Evolutionary conservation across 2,329 filamentous ascomycete species (phyloP).

Genomic region (Cercospora sp.): DNA sequence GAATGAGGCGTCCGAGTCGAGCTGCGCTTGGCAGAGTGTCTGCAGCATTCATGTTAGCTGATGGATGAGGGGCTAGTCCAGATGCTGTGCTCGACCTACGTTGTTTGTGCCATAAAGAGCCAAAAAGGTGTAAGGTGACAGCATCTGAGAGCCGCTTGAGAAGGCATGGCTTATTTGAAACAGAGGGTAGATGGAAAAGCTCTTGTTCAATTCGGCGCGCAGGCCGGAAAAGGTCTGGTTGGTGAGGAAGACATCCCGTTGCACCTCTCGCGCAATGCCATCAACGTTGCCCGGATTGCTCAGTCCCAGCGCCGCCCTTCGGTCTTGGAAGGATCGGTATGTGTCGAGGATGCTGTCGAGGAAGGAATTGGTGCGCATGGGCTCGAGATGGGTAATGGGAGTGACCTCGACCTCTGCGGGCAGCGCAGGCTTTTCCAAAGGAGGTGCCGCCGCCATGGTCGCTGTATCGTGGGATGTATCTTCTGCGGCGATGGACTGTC

Average conservation of each 20-base stretch:
- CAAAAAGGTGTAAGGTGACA: slow-evolving; percentile 93
- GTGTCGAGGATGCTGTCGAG: slow-evolving; percentile 56
- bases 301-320: slow-evolving; percentile 83
- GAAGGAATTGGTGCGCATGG: slow-evolving; percentile 32
- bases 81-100: slow-evolving; percentile 53
- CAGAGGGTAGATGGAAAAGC: slow-evolving; percentile 87
- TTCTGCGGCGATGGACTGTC: not conserved
- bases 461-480: not conserved
- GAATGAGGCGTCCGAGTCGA: slow-evolving; percentile 89
- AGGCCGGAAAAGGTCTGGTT: slow-evolving; percentile 97
- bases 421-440: slow-evolving; percentile 33
- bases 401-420: slow-evolving; percentile 28
- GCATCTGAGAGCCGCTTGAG: slow-evolving; percentile 82
- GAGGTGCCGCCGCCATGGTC: slow-evolving; percentile 22
- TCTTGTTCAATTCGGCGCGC: slow-evolving; percentile 93
- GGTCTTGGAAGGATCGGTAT: slow-evolving; percentile 77
- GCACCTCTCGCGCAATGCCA: slow-evolving; percentile 83
- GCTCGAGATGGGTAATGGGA: slow-evolving; percentile 26
- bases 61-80: not conserved
- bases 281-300: slow-evolving; percentile 92
- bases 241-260: slow-evolving; percentile 93
- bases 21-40: slow-evolving; percentile 92
- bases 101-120: slow-evolving; percentile 90
- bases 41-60: slow-evolving; percentile 43
- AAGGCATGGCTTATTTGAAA: slow-evolving; percentile 99